A percentile compares a stretch with the other conserved stretches of the same genome.
Conservation (phyloP, 1,284 basidiomycete genomes). For the Ustilago nuda region DNA sequence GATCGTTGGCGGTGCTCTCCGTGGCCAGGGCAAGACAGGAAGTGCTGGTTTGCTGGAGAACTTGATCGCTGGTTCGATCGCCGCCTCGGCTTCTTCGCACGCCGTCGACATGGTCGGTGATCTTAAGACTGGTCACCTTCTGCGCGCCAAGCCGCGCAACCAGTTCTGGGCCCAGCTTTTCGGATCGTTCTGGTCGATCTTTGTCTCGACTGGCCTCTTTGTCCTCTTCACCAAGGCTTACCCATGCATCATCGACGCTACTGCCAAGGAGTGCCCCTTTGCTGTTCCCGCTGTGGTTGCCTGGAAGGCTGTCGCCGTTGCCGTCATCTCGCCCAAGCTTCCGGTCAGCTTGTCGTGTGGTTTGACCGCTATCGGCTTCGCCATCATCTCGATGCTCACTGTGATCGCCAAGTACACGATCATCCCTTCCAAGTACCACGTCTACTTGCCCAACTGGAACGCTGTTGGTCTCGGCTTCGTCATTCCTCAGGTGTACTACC, state of each 20-base stretch:
- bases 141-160: conserved; percentile 76
- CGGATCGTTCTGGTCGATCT: conserved; percentile 57
- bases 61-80: conserved; percentile 74
- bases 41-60: conserved; percentile 74
- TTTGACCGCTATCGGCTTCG: conserved; percentile 76
- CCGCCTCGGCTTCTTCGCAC: conserved; percentile 76
- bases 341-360: conserved; percentile 69
- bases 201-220: conserved; percentile 52
- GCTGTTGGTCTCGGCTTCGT: conserved; percentile 76
- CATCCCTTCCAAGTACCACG: conserved; percentile 74
- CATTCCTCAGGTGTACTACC: conserved; percentile 68
- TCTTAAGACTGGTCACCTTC: conserved; percentile 78
- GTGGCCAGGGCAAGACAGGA: conserved; percentile 71
- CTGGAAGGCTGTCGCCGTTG: conserved; percentile 76
- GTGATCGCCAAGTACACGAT: conserved; percentile 74
- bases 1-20: conserved; percentile 59
- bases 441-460: conserved; percentile 77
- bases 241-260: conserved; percentile 74
- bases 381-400: conserved; percentile 72
- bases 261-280: conserved; percentile 73
- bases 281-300: conserved; percentile 75
- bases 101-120: conserved; percentile 80
- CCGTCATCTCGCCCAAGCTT: conserved; percentile 70
- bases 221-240: conserved; percentile 72
- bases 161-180: conserved; percentile 75